These are phyloP conservation scores for Scedosporium boydii DNA, from an alignment of 2,329 filamentous ascomycete species.

Conservation along the genomic window DNA sequence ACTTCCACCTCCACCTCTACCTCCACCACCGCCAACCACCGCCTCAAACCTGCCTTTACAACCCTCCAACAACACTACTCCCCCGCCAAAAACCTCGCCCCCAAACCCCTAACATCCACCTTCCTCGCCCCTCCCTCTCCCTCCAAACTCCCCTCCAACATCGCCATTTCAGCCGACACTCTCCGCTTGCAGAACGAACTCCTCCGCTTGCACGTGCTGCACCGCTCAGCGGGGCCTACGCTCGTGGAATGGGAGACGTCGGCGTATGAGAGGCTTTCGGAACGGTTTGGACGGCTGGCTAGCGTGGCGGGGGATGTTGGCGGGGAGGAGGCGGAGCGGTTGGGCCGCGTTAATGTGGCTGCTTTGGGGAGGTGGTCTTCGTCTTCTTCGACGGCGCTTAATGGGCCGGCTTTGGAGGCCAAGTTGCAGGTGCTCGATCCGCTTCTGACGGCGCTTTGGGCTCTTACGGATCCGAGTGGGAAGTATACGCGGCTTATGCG, in stretches of 20 bases:
- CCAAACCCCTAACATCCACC: conserved; percentile 51
- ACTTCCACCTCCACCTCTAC: conserved; percentile 13
- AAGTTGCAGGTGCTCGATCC: conserved; percentile 48
- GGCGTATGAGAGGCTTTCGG: conserved; percentile 38
- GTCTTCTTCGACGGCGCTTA: conserved; percentile 10
- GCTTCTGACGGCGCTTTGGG: conserved; percentile 48
- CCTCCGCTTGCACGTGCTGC: conserved; percentile 55
- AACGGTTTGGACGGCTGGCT: conserved; percentile 32
- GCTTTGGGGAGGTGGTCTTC: conserved; percentile 42
- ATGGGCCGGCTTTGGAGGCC: conserved; percentile 36
- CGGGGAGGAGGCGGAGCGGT: conserved; percentile 28
- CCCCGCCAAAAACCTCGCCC: conserved; percentile 49
- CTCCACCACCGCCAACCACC: conserved; percentile 17
- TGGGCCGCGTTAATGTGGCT: conserved; percentile 39
- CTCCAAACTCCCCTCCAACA: conserved; percentile 50
- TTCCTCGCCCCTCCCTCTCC: conserved; percentile 52
- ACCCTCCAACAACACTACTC: conserved; percentile 60
- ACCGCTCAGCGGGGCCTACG: conserved; percentile 39
- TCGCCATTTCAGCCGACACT: conserved; percentile 49
- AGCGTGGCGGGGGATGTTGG: conserved; percentile 23
- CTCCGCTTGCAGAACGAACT: conserved; percentile 53
- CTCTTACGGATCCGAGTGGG: conserved; percentile 44
- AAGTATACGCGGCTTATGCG: conserved; percentile 45
- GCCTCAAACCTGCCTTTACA: conserved; percentile 46
- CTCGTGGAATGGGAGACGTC: conserved; percentile 44